phyloP scores from a whole-genome alignment of 1,284 basidiomycete genomes.

The Mrakiaceae sp. region DNA sequence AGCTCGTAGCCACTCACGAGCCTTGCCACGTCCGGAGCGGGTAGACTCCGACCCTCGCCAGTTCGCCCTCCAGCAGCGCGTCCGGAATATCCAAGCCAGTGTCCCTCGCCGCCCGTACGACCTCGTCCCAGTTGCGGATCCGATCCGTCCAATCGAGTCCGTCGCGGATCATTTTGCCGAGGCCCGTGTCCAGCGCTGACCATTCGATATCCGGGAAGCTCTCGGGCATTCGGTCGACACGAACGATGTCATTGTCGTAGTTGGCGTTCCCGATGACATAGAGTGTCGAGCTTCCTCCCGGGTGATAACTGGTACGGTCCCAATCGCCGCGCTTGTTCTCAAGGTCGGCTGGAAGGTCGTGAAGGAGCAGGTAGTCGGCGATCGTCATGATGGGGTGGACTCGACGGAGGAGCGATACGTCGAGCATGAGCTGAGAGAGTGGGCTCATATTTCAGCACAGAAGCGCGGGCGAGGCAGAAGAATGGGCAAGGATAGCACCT shows the following conservation, averaged over 20 bases:
- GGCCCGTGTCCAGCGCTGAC: no score
- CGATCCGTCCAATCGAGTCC: no score
- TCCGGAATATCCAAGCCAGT: no score
- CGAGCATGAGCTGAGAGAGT: conserved; percentile 34
- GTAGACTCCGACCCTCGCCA: conserved; percentile 30
- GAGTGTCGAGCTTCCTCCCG: conserved; percentile 20
- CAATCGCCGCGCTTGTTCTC: conserved; percentile 37
- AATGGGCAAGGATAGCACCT: conserved; percentile 6
- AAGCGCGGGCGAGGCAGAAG: no score
- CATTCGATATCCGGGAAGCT: no score
- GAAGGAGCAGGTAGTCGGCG: conserved; percentile 38
- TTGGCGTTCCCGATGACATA: conserved; percentile 34
- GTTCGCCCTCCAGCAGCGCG: no score
- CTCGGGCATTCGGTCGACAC: conserved; percentile 33
- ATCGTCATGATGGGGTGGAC: conserved; percentile 36
- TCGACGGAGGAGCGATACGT: conserved; percentile 37
- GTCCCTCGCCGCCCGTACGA: conserved; percentile 8
- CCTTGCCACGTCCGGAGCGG: conserved; percentile 34
- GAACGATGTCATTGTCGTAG: conserved; percentile 33
- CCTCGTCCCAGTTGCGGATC: conserved; percentile 25
- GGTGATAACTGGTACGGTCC: conserved; percentile 28
- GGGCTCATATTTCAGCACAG: background rate
- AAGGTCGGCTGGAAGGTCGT: conserved; percentile 28
- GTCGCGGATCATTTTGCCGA: no score
- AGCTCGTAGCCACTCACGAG: conserved; percentile 27